Conservation (phyloP, 106 monocot genomes). For the Cymbidium sinense region DNA sequence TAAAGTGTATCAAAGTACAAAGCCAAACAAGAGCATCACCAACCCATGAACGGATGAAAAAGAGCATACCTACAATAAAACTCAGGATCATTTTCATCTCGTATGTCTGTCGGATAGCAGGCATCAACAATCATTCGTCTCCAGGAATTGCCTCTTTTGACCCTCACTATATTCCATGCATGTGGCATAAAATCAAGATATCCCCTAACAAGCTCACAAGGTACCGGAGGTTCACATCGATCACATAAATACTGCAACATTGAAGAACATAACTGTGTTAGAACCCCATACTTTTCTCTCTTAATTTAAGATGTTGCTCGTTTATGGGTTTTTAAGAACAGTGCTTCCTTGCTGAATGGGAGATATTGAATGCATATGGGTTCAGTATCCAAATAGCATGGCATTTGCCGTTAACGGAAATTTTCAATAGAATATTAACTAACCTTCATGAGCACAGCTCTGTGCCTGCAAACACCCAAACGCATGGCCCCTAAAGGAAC, state of each 20-base stretch:
- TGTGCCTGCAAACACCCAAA: slow-evolving; percentile 95
- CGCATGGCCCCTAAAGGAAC: slow-evolving; percentile 78
- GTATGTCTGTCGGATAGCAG: slow-evolving; percentile 88
- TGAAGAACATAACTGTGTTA: not conserved
- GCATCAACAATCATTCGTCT: slow-evolving; percentile 86
- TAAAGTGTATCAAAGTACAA: not conserved
- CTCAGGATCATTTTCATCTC: slow-evolving; percentile 82
- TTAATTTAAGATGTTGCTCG: not conserved
- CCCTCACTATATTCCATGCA: slow-evolving; percentile 89
- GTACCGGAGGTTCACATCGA: slow-evolving; percentile 82
- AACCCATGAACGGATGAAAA: not conserved
- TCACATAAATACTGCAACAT: slow-evolving; percentile 90
- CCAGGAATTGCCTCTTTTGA: slow-evolving; percentile 47
- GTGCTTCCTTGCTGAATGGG: not conserved
- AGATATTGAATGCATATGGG: not conserved
- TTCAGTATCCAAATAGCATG: not conserved
- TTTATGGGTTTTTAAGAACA: not conserved
- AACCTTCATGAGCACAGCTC: slow-evolving; percentile 98
- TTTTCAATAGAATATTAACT: not conserved
- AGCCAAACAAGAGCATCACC: not conserved
- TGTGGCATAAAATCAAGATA: slow-evolving; percentile 93
- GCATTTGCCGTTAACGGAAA: not conserved
- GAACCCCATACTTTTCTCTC: not conserved
- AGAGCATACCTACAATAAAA: slow-evolving; percentile 74
- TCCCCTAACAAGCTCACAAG: slow-evolving; percentile 93